Percentiles rank a stretch among this genome's conserved stretches.
Evolutionary conservation across 2,329 filamentous ascomycete genomes (phyloP).

Genomic region (Diaporthe ilicicola): DNA sequence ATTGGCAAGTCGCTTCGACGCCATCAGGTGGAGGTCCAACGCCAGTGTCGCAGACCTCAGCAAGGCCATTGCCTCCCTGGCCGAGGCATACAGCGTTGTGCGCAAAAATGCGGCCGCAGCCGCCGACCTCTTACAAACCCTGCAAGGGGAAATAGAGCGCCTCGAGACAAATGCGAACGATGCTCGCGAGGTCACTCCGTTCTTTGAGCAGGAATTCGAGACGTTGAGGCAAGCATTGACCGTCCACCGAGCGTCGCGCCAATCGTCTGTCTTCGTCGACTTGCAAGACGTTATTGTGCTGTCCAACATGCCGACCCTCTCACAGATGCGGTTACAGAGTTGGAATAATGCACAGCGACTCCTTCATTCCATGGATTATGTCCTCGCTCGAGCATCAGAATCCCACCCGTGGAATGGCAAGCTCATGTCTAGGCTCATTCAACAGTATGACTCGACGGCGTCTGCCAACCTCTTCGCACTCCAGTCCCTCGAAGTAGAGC

Average conservation of each 20-base stretch:
- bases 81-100: conserved; percentile 64
- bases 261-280: conserved; percentile 35
- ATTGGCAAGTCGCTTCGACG: conserved; percentile 68
- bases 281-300: conserved; percentile 56
- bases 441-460: conserved; percentile 59
- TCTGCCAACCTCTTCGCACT: conserved; percentile 68
- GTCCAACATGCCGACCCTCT: conserved; percentile 53
- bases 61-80: conserved; percentile 62
- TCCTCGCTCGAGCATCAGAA: conserved; percentile 46
- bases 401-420: conserved; percentile 56
- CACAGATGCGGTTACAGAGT: conserved; percentile 54
- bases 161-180: conserved; percentile 57
- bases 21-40: conserved; percentile 65
- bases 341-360: conserved; percentile 47
- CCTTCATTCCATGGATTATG: conserved; percentile 57
- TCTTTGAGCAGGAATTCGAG: conserved; percentile 65
- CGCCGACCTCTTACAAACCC: conserved; percentile 56
- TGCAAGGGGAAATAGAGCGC: conserved; percentile 59
- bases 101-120: conserved; percentile 53
- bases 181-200: conserved; percentile 53
- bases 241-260: conserved; percentile 46
- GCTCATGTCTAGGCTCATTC: conserved; percentile 62
- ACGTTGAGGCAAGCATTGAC: conserved; percentile 61
- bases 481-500: conserved; percentile 69
- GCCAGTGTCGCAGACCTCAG: conserved; percentile 61